Evolutionary conservation across 2,329 filamentous ascomycete genomes (phyloP), one percentile per base, ranked within the genome.

Genomic region (Sporothrix mexicana): DNA sequence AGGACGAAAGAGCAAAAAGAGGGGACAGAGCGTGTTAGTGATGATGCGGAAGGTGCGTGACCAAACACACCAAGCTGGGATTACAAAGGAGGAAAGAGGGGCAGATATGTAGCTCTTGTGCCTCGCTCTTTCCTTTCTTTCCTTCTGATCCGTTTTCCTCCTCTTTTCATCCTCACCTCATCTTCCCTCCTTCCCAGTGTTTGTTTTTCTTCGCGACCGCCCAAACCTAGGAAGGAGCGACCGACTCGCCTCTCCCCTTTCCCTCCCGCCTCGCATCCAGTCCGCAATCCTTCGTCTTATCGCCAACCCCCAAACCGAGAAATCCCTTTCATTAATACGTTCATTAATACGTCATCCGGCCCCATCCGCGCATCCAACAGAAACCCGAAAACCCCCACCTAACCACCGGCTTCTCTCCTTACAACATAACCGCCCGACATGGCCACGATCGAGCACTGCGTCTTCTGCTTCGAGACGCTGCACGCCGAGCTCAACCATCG

Each of bases 391-490:
- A n/a, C n/a, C 41, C 43, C n/a, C 15, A 7, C 2, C 59, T 57
- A 36, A 4, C 23, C 12, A 15, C 55, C 23, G 9, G 51, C 23
- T 30, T 41, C 61, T 12, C 41, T n/a, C n/a, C 61, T 9, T 12
- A 25, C n/a, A 7, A 15, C 23, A 57, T 43, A 2, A 23, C 71
- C 45, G 8, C 43, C 74, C 66, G 62, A 55, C 69, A 98, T 98
- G 95, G 95, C 96, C 67, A 92, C 92, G 73, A 83, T 88, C 78
- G 91, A 91, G 74, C 95, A 98, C 83, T 98, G 95, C 82, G 90
- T 95, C 79, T 95, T 91, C 82, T 98, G 95, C 85, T 98, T 99
- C 85, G 96, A 99, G 83, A 87, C 87, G 55, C 90, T 99, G 51
- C 87, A 89, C 68, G 92, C 95, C 71, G 88, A 90, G 74, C 93